Percentiles rank a stretch among this genome's conserved stretches.
Evolutionary conservation across 2,329 filamentous ascomycete genomes (phyloP).

Genomic region (Ophiostoma pallidulum): DNA sequence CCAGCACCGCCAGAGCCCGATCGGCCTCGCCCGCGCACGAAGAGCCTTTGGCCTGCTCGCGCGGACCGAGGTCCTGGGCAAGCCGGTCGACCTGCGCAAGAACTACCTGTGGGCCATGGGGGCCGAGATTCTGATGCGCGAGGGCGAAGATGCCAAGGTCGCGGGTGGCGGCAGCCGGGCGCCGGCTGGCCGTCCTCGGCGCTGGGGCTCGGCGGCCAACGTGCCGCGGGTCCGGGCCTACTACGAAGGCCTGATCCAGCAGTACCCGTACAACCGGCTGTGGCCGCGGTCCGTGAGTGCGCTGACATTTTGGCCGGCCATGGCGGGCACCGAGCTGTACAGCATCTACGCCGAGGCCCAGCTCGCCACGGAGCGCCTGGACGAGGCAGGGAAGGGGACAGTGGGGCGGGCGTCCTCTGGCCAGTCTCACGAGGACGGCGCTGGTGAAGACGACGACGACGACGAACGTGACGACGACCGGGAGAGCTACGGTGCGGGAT

Average conservation of each 20-base stretch:
- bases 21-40: conserved; percentile 52
- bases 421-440: too few relatives aligned
- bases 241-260: conserved; percentile 68
- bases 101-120: conserved; percentile 73
- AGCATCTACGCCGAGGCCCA: conserved; percentile 54
- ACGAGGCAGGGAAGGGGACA: conserved; percentile 15
- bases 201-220: conserved; percentile 38
- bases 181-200: conserved; percentile 6
- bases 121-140: conserved; percentile 70
- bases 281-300: conserved; percentile 52
- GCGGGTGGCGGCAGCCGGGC: not conserved
- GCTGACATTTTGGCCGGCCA: conserved; percentile 69
- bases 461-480: not conserved
- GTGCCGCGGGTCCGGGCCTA: conserved; percentile 45
- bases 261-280: conserved; percentile 60
- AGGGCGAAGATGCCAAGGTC: conserved; percentile 31
- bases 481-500: too few relatives aligned
- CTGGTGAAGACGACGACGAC: not conserved
- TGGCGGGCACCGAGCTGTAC: conserved; percentile 76
- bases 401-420: too few relatives aligned
- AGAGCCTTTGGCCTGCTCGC: conserved; percentile 68
- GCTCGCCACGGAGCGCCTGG: conserved; percentile 31
- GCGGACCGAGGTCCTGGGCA: conserved; percentile 41
- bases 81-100: conserved; percentile 56
- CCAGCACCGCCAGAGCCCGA: too few relatives aligned